Evolutionary conservation across 1,284 basidiomycete species (phyloP), one percentile per base, ranked within the genome.

Genomic region (Irpex lacteus): DNA sequence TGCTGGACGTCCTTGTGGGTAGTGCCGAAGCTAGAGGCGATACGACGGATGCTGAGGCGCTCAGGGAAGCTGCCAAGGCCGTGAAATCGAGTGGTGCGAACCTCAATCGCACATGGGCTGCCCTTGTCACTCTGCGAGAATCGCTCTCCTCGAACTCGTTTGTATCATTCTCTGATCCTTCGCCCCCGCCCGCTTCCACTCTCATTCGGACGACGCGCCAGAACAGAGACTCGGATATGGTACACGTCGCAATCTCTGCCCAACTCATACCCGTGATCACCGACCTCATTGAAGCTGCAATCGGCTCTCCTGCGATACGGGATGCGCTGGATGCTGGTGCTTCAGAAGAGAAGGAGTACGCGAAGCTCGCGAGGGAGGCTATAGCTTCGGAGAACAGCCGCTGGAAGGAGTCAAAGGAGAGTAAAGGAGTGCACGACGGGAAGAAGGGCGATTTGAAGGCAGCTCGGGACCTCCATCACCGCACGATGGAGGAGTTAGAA

Each of bases 251-350:
- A 5, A 76, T 79, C 57, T 80, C 89, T 0, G 80, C 81, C 2
- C 90, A 92, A 69, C 79, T 92, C 66, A 76, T 92, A 13, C 89
- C 89, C 32, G 80, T 90, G 18, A 70, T 92, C 40, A 67, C 79
- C 2, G 81, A 82, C 1, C 76, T 93, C n/a, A 79, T 89, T 15
- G 80, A 88, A 55, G 74, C 75, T 5, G 80, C 78, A 0, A 68
- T 86, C 7, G 73, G 80, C 49, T 81, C 86, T 5, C 73, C 79
- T 40, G 70, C 71, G 6, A 75, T 89, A n/a, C 82, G 83, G 11
- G 80, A 82, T 34, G 87, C 86, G 63, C 73, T 92, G 26, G 90
- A 90, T 5, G 75, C 76, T 4, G 86, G 85, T 2, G 63, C 74
- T 0, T 78, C 81, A 65, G 82, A 87, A 49, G 81, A 75, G 53